Evolutionary conservation across 768 basidiomycete species (phyloP), one percentile per base, ranked within the genome.

Genomic region (Hericium rajendrae): DNA sequence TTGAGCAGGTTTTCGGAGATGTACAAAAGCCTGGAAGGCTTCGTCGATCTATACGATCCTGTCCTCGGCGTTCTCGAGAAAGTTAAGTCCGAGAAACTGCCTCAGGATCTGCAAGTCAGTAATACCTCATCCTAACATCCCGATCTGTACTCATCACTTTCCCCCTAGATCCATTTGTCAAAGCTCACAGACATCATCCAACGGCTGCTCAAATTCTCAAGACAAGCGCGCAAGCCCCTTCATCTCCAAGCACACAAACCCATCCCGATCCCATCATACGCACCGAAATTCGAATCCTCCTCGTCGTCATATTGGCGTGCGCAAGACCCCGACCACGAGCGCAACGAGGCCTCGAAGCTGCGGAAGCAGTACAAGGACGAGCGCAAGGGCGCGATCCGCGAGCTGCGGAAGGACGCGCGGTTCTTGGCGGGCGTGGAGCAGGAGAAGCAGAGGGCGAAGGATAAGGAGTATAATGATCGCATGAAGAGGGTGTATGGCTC

Each of bases 331-430:
- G 94, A 99, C 70, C 84, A 83, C 59, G 94, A 95, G 65, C 84
- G 91, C 41, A 93, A 91, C 67, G 90, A 89, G 62, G 82, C 84
- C 0, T 73, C 85, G 57, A 98, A 97, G 70, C 72, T 99, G 66
- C 86, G 88, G 56, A 80, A 82, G 41, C 83, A 94, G 68, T 87
- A 93, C 76, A 94, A 94, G 74, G 87, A 98, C 73, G 97, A 98
- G 76, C 77, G 82, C 67, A 98, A 97, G 77, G 94, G 97, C 48
- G 97, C 97, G 4, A 93, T 99, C 60, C 78, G 95, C 49, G 97
- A 99, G 68, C 76, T 99, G 54, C 83, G 97, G 59, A 97, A 97
- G 76, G 97, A 99, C 68, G 86, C 92, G 60, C 79, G 82, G 62
- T 99, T 97, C 82, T 76, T 99, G 72, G 92, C 95, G 10, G 78